Base-by-base conservation (phyloP, 1,139 yeast genomes). In the Torulaspora globosa region DNA sequence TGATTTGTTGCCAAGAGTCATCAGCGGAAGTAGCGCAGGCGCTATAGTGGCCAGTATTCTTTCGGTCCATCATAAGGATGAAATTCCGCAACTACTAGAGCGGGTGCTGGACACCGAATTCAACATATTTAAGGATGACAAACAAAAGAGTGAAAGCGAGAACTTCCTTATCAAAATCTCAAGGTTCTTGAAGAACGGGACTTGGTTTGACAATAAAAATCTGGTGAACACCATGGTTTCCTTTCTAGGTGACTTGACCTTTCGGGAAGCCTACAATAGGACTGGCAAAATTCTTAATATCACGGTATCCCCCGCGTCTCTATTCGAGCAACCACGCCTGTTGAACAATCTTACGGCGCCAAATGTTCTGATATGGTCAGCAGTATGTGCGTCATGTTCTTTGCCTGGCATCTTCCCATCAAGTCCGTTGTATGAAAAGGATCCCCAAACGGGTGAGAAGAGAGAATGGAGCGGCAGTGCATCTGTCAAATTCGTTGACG, bases 21-120 rank as follows among this genome's bases (percentile, higher is more conserved):
- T 92, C n/a, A 84, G 95, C 43, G 98, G 99, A 0, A 84, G 96
- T 9, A 87, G 96, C 11, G 96, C 97, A 0, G 99, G 99, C 14
- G 89, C 97, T 1, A 90, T 92, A 45, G 83, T 94, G 47, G 97
- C 98, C 10, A 79, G 96, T 46, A 79, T 90, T 14, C 71, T 92
- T 42, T 88, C 96, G 59, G 83, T 86, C 15, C 88, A 85, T 60
- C 78, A 82, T 11, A 83, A 82, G 55, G 86, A 80, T 39, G 97
- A 90, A 63, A 75, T 86, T 2, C 71, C 76, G 21, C 71, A 66
- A 3, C 66, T 86, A 21, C 68, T 86, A 38, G 72, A 72, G 31
- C 72, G 76, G 2, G 72, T 86, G 30, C 70, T 82, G 30, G 73
- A 73, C 11, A 71, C 74, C 42, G 79, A 80, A 41, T 84, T 89